These are phyloP conservation scores for Geranomyces michiganensis DNA, from an alignment of 192 early-diverging fungal species.

Conservation along the genomic window DNA sequence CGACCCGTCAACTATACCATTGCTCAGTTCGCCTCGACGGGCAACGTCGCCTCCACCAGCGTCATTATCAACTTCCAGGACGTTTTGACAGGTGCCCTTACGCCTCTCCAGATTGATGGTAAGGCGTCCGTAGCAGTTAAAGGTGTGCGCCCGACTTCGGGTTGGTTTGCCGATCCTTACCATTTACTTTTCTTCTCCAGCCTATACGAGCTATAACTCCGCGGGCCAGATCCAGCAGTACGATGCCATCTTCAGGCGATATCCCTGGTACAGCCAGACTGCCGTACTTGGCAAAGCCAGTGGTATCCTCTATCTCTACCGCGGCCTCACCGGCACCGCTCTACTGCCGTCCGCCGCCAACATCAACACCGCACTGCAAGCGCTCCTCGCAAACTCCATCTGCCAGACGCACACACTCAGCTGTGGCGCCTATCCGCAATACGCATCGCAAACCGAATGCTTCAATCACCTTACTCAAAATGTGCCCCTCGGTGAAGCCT, in stretches of 20 bases:
- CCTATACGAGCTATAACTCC: neutral
- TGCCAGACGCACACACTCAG: neutral
- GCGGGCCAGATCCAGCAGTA: neutral
- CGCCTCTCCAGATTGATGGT: neutral
- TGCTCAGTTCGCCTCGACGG: neutral
- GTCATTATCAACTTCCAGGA: slow-evolving; percentile 10
- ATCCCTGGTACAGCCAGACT: no score
- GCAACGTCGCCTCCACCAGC: neutral
- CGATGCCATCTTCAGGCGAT: slow-evolving; percentile 15
- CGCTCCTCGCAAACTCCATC: slow-evolving; percentile 1
- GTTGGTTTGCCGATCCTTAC: no score
- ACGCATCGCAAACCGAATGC: neutral
- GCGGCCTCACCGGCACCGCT: neutral
- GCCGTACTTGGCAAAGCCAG: neutral
- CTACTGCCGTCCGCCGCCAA: neutral
- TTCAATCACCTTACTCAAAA: neutral
- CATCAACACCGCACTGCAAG: neutral
- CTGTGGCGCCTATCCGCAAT: neutral
- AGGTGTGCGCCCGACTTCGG: no score
- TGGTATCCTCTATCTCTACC: neutral
- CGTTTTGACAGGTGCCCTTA: neutral
- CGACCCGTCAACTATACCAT: slow-evolving; percentile 7
- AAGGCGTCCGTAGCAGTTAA: no score
- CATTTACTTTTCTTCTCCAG: no score
- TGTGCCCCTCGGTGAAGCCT: neutral